These are phyloP conservation scores for Diplocarpon mali DNA, from an alignment of 2,329 filamentous ascomycete species.

Conservation along the genomic window DNA sequence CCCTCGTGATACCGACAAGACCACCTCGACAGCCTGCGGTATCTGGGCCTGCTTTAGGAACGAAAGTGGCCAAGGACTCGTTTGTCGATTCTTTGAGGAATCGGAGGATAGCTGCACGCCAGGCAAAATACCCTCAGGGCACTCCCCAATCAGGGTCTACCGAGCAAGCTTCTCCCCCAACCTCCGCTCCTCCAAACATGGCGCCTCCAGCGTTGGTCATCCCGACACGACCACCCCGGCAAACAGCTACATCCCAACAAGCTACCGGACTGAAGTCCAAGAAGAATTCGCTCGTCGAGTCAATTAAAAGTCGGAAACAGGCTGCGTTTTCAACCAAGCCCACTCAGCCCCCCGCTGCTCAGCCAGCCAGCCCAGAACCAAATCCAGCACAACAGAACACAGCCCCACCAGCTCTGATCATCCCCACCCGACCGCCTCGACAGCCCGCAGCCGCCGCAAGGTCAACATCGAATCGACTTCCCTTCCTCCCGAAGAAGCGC, in stretches of 20 bases:
- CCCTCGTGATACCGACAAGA: not conserved
- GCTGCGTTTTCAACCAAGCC: not conserved
- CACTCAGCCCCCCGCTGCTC: not conserved
- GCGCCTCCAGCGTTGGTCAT: not conserved
- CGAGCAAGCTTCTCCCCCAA: too few relatives aligned
- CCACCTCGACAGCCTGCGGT: not conserved
- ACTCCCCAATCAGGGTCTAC: too few relatives aligned
- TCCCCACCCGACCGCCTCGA: not conserved
- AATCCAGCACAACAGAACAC: not conserved
- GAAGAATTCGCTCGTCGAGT: not conserved
- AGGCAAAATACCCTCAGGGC: not conserved
- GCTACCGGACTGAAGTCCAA: not conserved
- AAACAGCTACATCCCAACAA: not conserved
- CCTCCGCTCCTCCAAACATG: too few relatives aligned
- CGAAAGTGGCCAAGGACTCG: not conserved
- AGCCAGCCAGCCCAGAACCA: not conserved
- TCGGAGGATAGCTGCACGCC: not conserved
- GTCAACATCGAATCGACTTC: slow-evolving; percentile 1
- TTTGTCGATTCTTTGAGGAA: not conserved
- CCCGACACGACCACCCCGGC: not conserved
- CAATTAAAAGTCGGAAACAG: not conserved
- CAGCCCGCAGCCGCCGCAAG: not conserved
- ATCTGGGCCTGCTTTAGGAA: not conserved
- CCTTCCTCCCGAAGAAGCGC: not conserved
- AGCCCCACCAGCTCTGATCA: not conserved